Conservation (phyloP, 805 yeast species). For the baker's yeast (Saccharomyces cerevisiae) region DNA sequence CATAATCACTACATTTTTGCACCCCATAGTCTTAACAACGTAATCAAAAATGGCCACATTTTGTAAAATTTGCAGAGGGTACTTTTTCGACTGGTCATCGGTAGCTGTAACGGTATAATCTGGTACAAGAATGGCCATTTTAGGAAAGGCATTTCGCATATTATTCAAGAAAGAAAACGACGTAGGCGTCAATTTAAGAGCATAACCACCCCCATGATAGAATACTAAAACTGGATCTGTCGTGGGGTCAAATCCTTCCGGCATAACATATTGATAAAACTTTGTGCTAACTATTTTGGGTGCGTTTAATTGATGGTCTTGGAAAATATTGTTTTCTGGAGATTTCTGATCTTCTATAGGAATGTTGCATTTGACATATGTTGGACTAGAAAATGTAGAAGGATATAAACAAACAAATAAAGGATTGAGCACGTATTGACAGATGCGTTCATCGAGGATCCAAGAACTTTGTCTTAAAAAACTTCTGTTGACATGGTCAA, state of each 20-base stretch:
- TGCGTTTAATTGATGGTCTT: neutral
- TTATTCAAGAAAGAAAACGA: constrained; percentile 10
- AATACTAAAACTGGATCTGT: constrained; percentile 14
- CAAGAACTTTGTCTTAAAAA: neutral
- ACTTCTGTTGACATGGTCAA: neutral
- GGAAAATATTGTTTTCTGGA: neutral
- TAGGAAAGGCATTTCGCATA: constrained; percentile 9
- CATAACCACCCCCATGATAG: constrained; percentile 26
- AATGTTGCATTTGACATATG: neutral
- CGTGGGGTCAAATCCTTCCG: constrained; percentile 10
- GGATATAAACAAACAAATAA: constrained; percentile 3
- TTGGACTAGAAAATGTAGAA: neutral
- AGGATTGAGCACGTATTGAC: constrained; percentile 12
- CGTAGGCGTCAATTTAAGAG: constrained; percentile 11
- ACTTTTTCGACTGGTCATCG: neutral
- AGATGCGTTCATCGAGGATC: constrained; percentile 2
- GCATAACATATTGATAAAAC: constrained; percentile 1
- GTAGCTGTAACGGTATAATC: constrained; percentile 16
- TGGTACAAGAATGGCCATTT: constrained; percentile 11
- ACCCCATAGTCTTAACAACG: constrained; percentile 2
- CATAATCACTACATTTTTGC: constrained; percentile 11
- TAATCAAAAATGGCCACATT: constrained; percentile 9
- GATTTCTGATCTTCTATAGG: neutral
- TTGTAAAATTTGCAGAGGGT: constrained; percentile 14
- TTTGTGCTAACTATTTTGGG: constrained; percentile 6